Base-by-base conservation (phyloP, 2,329 filamentous ascomycete genomes). In the Rutstroemia sp. region DNA sequence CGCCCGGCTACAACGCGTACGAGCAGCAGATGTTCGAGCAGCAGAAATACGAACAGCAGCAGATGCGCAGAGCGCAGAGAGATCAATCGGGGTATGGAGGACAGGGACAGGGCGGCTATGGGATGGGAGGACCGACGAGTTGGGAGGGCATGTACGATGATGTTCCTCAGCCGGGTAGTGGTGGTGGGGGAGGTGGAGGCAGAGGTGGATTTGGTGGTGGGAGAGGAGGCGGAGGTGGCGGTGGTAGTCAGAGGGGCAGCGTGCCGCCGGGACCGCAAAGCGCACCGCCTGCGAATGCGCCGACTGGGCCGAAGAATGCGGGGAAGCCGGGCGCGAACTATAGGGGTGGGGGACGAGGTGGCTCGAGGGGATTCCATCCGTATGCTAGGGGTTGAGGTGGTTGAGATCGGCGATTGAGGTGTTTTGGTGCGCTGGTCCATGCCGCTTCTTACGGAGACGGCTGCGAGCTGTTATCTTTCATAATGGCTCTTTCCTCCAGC, bases 141-240 rank as follows among this genome's bases (percentile, higher is more conserved):
- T 96, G 92, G 91, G 92, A 97, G 71, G 92, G 92, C 67, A 96
- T 96, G 91, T 97, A 96, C 71, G 92, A 97, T 69, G 92, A 96
- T 70, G 89, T 92, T 2, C 92, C 91, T 16, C 89, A 92, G 69
- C 89, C 89, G 5, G 59, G 59, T 42, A 58, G 57, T 21, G 57
- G 74, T 16, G 78, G 76, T 48, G 76, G 78, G 23, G 54, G 54
- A 23, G 23, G 23, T 23, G 23, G 23, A 23, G 23, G 23, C 23
- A 23, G 23, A 23, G 23, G 23, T 23, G 73, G 74, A 60, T 73
- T 73, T 50, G 72, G 75, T 57, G 70, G 66, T 48, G 67, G 59
- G 14, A 60, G 65, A 50, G 60, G 66, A 10, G 61, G 65, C 16
- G 60, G 61, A 21, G 49, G 54, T 51, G 4, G 23, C 4, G 64